Conservation (phyloP, 768 basidiomycete genomes). For the Gelatoporia subvermispora region DNA sequence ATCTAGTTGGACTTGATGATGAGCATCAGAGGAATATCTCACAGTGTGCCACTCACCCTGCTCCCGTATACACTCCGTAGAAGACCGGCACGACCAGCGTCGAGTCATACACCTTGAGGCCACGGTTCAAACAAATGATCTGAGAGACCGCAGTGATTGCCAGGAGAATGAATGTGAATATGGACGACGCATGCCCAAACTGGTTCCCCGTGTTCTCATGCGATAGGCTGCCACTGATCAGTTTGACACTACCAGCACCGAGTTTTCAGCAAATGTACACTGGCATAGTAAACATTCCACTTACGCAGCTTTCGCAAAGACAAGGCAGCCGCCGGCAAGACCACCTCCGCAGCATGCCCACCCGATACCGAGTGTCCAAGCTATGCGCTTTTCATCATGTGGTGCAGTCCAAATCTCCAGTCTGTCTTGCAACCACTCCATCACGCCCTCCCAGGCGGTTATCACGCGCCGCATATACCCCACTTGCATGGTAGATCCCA, state of each 20-base stretch:
- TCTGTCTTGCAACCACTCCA: constrained; percentile 52
- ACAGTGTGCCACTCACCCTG: constrained; percentile 46
- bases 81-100: constrained; percentile 92
- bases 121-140: constrained; percentile 88
- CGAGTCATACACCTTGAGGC: constrained; percentile 85
- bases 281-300: constrained; percentile 18
- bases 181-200: constrained; percentile 75
- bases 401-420: constrained; percentile 73
- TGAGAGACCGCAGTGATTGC: constrained; percentile 79
- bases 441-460: constrained; percentile 39
- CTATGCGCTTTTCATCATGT: constrained; percentile 79
- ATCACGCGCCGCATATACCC: constrained; percentile 28
- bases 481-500: constrained; percentile 13
- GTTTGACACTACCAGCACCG: constrained; percentile 57
- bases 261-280: not conserved
- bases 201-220: constrained; percentile 83
- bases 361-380: constrained; percentile 88
- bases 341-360: constrained; percentile 95
- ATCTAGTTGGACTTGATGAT: constrained; percentile 28
- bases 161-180: constrained; percentile 59
- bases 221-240: constrained; percentile 71
- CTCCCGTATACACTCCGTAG: constrained; percentile 87
- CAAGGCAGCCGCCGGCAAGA: constrained; percentile 82
- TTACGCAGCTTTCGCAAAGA: constrained; percentile 76
- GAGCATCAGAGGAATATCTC: not conserved